Evolutionary conservation across 179 eudicot species (phyloP).

Genomic region (Heliamphora pulchella): DNA sequence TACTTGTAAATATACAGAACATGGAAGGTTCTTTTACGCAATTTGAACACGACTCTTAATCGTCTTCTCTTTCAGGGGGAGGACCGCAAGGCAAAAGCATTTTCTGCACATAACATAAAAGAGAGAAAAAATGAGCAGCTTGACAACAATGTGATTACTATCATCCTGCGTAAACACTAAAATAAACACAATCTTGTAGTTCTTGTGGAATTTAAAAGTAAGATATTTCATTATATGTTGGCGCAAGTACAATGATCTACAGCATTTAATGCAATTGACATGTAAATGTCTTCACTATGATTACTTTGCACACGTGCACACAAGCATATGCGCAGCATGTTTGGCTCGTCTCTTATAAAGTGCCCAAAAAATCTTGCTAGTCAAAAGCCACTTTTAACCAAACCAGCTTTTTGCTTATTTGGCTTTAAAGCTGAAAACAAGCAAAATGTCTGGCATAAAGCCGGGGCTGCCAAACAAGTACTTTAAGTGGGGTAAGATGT

Average conservation of each 20-base stretch:
- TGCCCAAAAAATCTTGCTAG: no score
- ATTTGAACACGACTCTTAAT: conserved; percentile 14
- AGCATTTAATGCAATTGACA: neutral
- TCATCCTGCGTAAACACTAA: no score
- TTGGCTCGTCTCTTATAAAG: no score
- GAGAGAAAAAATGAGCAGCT: neutral
- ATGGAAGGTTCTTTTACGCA: neutral
- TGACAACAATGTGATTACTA: neutral
- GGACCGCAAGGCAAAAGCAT: conserved; percentile 45
- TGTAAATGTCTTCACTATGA: neutral
- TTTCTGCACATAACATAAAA: conserved; percentile 31
- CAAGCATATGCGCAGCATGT: no score
- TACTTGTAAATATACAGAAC: neutral
- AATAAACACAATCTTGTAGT: neutral
- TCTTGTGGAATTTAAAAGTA: neutral
- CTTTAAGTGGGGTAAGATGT: no score
- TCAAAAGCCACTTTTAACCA: no score
- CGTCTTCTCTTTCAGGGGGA: conserved; percentile 46
- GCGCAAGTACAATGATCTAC: neutral
- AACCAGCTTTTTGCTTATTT: no score
- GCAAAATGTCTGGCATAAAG: no score
- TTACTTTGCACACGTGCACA: no score
- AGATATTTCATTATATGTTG: no score
- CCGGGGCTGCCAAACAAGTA: no score
- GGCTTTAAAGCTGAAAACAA: no score